Evolutionary conservation across 495 filamentous ascomycete genomes (phyloP).

Genomic region (Xylaria curta): DNA sequence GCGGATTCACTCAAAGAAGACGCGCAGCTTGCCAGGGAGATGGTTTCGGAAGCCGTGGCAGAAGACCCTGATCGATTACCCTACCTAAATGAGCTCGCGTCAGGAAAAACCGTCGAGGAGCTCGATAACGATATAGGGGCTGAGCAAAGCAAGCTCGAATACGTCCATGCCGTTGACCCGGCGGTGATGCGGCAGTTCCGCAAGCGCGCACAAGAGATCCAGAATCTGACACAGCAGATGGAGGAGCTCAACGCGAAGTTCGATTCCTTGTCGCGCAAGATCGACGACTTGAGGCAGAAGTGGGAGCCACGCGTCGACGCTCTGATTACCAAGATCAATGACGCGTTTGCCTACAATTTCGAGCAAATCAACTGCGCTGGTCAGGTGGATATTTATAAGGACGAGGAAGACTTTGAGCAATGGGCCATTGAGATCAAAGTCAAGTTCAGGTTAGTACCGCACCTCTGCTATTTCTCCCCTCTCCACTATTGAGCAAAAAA

Average conservation of each 20-base stretch:
- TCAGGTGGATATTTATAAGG: conserved; percentile 81
- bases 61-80: conserved; percentile 43
- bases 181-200: conserved; percentile 81
- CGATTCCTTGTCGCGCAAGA: conserved; percentile 55
- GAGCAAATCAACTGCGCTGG: conserved; percentile 94
- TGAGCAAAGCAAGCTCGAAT: conserved; percentile 73
- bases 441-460: conserved; percentile 81
- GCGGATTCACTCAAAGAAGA: conserved; percentile 36
- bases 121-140: conserved; percentile 77
- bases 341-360: conserved; percentile 89
- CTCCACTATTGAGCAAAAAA: no score
- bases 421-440: conserved; percentile 95
- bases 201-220: conserved; percentile 63
- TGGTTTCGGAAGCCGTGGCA: conserved; percentile 45
- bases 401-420: conserved; percentile 82
- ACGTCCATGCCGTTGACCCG: conserved; percentile 81
- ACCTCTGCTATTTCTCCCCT: no score
- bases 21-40: conserved; percentile 36
- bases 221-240: conserved; percentile 48
- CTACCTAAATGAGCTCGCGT: conserved; percentile 43
- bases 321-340: conserved; percentile 80
- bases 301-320: conserved; percentile 89
- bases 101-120: conserved; percentile 60
- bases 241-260: conserved; percentile 57
- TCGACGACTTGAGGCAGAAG: conserved; percentile 58